These are phyloP conservation scores for Salix caprea DNA, from an alignment of 345 rosid genomes.

Conservation along the genomic window DNA sequence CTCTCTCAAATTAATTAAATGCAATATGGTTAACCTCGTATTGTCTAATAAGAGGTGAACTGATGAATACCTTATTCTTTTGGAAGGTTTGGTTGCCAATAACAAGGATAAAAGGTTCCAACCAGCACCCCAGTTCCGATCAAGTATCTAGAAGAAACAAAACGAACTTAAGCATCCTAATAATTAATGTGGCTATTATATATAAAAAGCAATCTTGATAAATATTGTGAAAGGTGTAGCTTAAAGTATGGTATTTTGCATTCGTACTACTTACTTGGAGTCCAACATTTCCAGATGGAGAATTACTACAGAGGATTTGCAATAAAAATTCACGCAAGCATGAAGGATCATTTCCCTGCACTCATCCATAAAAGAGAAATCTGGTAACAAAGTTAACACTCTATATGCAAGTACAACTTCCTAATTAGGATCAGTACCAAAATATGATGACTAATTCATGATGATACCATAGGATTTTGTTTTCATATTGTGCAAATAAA, in stretches of 20 bases:
- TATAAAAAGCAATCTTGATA: background rate
- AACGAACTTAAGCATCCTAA: no score
- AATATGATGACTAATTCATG: background rate
- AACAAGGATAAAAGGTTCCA: slow-evolving; percentile 86
- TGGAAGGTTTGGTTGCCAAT: slow-evolving; percentile 69
- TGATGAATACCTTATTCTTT: slow-evolving; percentile 63
- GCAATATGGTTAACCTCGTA: background rate
- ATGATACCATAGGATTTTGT: background rate
- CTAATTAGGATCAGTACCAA: background rate
- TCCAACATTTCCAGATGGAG: slow-evolving; percentile 66
- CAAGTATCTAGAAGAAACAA: slow-evolving; percentile 64
- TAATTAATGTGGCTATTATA: no score
- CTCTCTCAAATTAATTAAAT: background rate
- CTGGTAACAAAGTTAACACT: background rate
- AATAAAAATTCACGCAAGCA: slow-evolving; percentile 83
- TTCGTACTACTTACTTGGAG: slow-evolving; percentile 55
- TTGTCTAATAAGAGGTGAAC: slow-evolving; percentile 1
- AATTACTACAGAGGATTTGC: slow-evolving; percentile 53
- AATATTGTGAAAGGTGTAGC: background rate
- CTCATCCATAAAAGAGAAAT: background rate
- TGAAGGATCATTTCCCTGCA: slow-evolving; percentile 87
- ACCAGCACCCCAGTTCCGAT: slow-evolving; percentile 93
- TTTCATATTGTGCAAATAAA: no score
- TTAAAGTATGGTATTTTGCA: background rate
- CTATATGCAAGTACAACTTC: background rate